Evolutionary conservation across 177 flowering plant genomes (phyloP), one percentile per base, ranked within the genome.

Genomic region (Vitis hybrid): DNA sequence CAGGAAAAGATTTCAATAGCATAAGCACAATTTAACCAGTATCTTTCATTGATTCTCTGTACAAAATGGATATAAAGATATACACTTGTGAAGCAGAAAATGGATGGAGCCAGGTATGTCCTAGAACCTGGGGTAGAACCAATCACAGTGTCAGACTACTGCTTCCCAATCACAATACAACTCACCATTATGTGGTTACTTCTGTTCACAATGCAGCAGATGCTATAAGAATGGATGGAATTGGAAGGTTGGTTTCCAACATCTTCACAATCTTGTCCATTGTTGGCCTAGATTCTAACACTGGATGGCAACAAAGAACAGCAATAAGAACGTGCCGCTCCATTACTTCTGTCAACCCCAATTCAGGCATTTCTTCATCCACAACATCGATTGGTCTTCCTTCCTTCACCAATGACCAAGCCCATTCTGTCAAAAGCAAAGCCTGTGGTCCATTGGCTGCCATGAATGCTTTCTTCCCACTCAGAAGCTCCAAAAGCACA

Each of bases 401-500:
- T 61, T 64, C 68, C 13, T 57, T 56, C 58, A 72, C 81, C 7
- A 55, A 66, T 2, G 54, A 57, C 81, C 81, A 78, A 9, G 74
- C 75, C 78, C 78, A 78, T 61, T 78, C 76, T 60, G 73, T 54
- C 65, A 75, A 57, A 18, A 69, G 74, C 4, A 60, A 60, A 27
- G 59, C 21, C 6, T 68, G 58, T 6, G 57, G 63, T 2, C 58
- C 68, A 1, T 60, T 51, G 24, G 19, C 27, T 21, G 67, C 18
- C 52, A 60, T 56, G 19, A 62, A 17, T 19, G 78, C 81, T 14
- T 75, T 75, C 55, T 59, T 75, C 61, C 81, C 81, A 59, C 78
- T 78, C 65, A 79, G 52, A 24, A 73, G 60, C 75, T 76, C 79
- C 3, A 79, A 72, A 48, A 79, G 75, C 65, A 76, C 74, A 30